A percentile compares a stretch with the other conserved stretches of the same genome.
Conservation (phyloP, 331 rosid species). For the Quercus tomentella region DNA sequence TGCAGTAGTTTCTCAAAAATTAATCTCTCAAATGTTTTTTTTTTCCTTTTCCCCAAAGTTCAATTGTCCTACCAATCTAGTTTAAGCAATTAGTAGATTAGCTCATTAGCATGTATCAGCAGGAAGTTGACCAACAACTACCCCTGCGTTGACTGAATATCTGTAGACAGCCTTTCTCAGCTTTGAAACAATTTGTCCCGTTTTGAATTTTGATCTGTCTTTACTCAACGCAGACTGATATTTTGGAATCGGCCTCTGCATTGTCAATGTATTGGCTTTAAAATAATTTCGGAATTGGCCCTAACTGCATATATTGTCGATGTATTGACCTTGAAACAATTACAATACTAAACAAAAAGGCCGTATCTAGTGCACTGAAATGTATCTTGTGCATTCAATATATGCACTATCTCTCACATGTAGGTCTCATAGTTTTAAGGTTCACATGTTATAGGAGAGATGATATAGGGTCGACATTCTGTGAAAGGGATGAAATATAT, state of each 20-base stretch:
- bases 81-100: slow-evolving; percentile 12
- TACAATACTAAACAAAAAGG: too few species aligned
- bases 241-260: not conserved
- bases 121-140: not conserved
- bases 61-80: slow-evolving; percentile 1
- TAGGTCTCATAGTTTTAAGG: too few species aligned
- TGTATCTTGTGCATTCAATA: too few species aligned
- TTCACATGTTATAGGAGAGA: too few species aligned
- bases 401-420: too few species aligned
- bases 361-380: too few species aligned
- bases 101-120: slow-evolving; percentile 12
- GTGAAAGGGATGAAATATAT: too few species aligned
- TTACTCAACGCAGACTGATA: not conserved
- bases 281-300: too few species aligned
- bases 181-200: not conserved
- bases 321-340: not conserved
- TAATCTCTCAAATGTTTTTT: not conserved
- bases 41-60: not conserved
- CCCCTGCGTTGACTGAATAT: not conserved
- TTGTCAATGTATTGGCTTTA: not conserved
- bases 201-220: not conserved
- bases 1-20: not conserved
- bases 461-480: too few species aligned
- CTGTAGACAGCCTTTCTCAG: not conserved
- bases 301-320: too few species aligned